These are phyloP conservation scores for Phytophthora crassamura DNA, from an alignment of 352 stramenopile species.

Conservation along the genomic window DNA sequence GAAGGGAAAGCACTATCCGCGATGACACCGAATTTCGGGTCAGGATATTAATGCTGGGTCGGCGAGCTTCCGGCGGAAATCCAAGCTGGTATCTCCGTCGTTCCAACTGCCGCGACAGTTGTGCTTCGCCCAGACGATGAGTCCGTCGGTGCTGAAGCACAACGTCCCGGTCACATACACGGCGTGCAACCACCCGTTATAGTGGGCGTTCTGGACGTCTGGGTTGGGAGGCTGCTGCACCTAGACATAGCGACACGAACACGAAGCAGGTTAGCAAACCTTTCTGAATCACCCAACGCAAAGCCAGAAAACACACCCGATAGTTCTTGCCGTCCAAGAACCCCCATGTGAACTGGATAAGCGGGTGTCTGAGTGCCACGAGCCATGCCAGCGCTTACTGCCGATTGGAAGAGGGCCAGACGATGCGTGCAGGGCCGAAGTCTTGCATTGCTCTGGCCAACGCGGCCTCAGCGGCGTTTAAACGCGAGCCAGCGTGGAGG, in stretches of 20 bases:
- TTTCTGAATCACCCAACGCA: too few species aligned
- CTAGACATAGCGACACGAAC: background rate
- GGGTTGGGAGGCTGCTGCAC: background rate
- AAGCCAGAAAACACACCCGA: background rate
- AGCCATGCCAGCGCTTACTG: background rate
- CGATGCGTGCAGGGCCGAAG: too few species aligned
- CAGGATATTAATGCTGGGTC: background rate
- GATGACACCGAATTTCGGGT: conserved; percentile 2
- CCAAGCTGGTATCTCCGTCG: conserved; percentile 11
- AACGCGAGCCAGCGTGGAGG: too few species aligned
- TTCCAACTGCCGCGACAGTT: conserved; percentile 27
- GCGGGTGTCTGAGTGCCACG: background rate
- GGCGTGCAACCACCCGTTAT: conserved; percentile 25
- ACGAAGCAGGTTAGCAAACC: background rate
- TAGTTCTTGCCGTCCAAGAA: background rate
- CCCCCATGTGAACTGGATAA: conserved; percentile 2
- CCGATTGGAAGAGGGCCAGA: too few species aligned
- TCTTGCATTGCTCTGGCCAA: too few species aligned
- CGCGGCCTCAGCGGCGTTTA: too few species aligned
- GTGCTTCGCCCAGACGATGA: conserved; percentile 19
- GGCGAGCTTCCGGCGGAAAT: background rate
- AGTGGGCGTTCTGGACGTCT: conserved; percentile 15
- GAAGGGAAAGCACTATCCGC: conserved; percentile 6
- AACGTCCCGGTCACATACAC: conserved; percentile 23
- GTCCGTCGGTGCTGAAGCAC: conserved; percentile 20